phyloP scores from a whole-genome alignment of 2,329 filamentous ascomycete species.

The Verticillium nubilum region DNA sequence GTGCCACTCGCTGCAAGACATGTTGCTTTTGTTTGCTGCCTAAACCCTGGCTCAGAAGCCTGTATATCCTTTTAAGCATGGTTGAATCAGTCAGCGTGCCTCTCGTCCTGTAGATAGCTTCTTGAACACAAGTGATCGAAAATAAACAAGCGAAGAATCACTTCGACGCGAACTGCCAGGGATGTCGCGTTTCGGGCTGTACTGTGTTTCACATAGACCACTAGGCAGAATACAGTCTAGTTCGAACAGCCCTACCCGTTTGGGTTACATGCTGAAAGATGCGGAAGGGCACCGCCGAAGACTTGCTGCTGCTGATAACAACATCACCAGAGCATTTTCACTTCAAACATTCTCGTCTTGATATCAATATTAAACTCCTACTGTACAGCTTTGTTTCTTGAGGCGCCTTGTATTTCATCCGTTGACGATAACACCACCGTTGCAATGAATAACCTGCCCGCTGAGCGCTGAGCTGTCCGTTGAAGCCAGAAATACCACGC shows the following conservation, averaged over 20 bases:
- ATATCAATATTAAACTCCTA: no score
- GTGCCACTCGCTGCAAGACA: no score
- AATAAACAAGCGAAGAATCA: background rate
- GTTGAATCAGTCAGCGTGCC: no score
- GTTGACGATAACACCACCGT: conserved; percentile 43
- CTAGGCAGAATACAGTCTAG: background rate
- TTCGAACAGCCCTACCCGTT: background rate
- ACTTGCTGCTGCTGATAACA: background rate
- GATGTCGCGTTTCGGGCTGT: background rate
- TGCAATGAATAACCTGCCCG: conserved; percentile 60
- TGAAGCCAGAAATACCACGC: conserved; percentile 75
- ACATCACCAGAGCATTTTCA: background rate
- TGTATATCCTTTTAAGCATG: no score
- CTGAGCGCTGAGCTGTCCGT: conserved; percentile 68
- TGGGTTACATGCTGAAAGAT: background rate
- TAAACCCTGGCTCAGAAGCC: no score
- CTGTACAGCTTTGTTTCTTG: background rate
- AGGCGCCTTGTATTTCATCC: conserved; percentile 29
- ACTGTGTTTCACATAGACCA: background rate
- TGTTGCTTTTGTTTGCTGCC: no score
- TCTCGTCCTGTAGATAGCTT: background rate
- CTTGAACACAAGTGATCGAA: background rate
- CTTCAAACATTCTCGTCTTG: no score
- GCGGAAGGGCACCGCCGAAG: background rate
- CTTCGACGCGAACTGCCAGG: background rate